Conservation (phyloP, 2,329 filamentous ascomycete species). For the Paecilomyces niveus region DNA sequence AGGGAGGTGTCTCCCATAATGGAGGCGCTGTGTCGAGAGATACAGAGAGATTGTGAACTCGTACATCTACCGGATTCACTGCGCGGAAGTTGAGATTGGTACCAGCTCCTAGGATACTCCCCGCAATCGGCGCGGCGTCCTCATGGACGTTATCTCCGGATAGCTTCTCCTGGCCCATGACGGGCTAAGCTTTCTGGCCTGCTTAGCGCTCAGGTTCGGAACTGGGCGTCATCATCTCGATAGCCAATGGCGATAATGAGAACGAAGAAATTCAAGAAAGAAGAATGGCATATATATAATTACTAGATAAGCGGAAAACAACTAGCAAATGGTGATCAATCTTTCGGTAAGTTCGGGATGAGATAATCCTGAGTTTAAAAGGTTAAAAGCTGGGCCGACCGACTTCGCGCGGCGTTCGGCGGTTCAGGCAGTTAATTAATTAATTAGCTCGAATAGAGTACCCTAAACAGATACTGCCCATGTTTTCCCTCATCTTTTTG, state of each 20-base stretch:
- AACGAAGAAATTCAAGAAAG: background rate
- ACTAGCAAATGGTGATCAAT: background rate
- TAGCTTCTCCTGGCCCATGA: background rate
- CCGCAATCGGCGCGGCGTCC: background rate
- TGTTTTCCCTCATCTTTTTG: background rate
- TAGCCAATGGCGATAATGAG: background rate
- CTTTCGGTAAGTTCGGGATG: background rate
- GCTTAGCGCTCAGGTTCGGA: slow-evolving; percentile 5
- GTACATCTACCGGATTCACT: slow-evolving; percentile 34
- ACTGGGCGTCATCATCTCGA: background rate
- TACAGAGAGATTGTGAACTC: slow-evolving; percentile 26
- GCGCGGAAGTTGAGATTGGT: slow-evolving; percentile 32
- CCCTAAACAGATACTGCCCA: background rate
- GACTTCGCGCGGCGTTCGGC: background rate
- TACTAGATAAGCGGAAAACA: background rate
- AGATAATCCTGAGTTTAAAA: background rate
- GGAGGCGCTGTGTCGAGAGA: slow-evolving; percentile 24
- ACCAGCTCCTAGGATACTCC: slow-evolving; percentile 4
- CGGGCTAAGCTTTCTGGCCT: background rate
- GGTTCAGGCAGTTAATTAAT: background rate
- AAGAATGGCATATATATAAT: background rate
- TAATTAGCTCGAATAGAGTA: background rate
- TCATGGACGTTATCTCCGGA: background rate
- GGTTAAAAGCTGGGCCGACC: too few relatives aligned
- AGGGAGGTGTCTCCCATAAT: slow-evolving; percentile 24